These are phyloP conservation scores for Euryodendron excelsum DNA, from an alignment of 148 eudicot species.

Conservation along the genomic window DNA sequence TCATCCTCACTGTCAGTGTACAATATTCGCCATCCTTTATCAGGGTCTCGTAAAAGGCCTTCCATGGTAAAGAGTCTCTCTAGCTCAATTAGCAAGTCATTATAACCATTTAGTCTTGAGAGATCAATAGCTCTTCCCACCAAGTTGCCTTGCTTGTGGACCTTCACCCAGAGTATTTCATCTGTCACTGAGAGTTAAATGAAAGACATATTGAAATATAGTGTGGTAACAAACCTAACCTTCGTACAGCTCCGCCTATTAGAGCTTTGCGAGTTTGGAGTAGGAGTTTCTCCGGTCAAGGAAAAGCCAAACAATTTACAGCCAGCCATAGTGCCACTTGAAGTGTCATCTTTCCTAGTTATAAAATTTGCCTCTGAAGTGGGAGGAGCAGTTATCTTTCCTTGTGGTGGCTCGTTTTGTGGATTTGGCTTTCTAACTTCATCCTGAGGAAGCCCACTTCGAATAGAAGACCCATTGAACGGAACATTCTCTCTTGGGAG, in stretches of 20 bases:
- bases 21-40: slow-evolving; percentile 75
- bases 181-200: neutral
- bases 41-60: slow-evolving; percentile 66
- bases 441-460: slow-evolving; percentile 18
- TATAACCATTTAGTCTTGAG: slow-evolving; percentile 56
- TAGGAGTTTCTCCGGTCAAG: slow-evolving; percentile 48
- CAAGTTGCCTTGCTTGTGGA: slow-evolving; percentile 90
- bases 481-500: slow-evolving; percentile 30
- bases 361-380: slow-evolving; percentile 23
- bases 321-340: slow-evolving; percentile 29
- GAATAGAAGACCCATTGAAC: slow-evolving; percentile 25
- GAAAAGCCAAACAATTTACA: slow-evolving; percentile 71
- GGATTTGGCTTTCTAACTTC: slow-evolving; percentile 27
- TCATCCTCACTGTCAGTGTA: slow-evolving; percentile 84
- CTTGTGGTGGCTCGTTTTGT: slow-evolving; percentile 31
- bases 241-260: slow-evolving; percentile 88
- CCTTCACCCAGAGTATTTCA: slow-evolving; percentile 38
- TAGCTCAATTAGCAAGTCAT: slow-evolving; percentile 59
- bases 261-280: slow-evolving; percentile 40
- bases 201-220: neutral
- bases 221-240: slow-evolving; percentile 37
- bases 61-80: slow-evolving; percentile 84
- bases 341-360: slow-evolving; percentile 30
- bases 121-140: slow-evolving; percentile 91
- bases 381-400: slow-evolving; percentile 24